Evolutionary conservation across 2,329 filamentous ascomycete genomes (phyloP).

Genomic region (Venturiaceae sp.): DNA sequence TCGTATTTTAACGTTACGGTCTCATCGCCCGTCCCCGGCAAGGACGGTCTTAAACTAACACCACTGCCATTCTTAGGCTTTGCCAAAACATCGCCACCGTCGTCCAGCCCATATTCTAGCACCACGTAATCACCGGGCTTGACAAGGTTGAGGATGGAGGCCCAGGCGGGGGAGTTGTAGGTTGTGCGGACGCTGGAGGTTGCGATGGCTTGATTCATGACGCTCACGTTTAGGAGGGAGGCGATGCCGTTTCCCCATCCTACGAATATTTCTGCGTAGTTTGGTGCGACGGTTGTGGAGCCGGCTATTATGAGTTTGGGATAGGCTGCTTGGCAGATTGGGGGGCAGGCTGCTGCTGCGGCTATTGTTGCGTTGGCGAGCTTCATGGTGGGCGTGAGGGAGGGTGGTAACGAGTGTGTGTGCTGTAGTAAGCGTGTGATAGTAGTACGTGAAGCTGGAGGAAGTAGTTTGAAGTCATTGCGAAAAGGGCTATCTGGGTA

Average conservation of each 20-base stretch:
- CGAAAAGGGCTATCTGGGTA: neutral
- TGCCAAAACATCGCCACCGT: neutral
- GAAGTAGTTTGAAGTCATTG: neutral
- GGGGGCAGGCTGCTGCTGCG: neutral
- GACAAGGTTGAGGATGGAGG: neutral
- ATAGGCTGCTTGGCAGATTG: neutral
- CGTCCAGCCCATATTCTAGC: neutral
- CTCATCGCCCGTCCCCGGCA: slow-evolving; percentile 1
- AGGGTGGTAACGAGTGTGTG: neutral
- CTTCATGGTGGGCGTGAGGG: neutral
- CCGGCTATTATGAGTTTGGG: neutral
- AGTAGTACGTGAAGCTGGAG: neutral
- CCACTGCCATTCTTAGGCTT: neutral
- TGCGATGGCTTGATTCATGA: neutral
- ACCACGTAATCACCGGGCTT: neutral
- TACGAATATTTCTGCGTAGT: neutral
- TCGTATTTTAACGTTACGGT: neutral
- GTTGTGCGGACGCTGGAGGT: neutral
- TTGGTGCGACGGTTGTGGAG: neutral
- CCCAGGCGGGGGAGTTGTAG: neutral
- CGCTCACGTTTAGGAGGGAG: neutral
- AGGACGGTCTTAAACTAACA: too few relatives aligned
- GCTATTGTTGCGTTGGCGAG: neutral
- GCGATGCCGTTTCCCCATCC: neutral
- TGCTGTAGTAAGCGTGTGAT: neutral